phyloP scores from a whole-genome alignment of 2,329 filamentous ascomycete genomes.

The Leptodontidium sp. region DNA sequence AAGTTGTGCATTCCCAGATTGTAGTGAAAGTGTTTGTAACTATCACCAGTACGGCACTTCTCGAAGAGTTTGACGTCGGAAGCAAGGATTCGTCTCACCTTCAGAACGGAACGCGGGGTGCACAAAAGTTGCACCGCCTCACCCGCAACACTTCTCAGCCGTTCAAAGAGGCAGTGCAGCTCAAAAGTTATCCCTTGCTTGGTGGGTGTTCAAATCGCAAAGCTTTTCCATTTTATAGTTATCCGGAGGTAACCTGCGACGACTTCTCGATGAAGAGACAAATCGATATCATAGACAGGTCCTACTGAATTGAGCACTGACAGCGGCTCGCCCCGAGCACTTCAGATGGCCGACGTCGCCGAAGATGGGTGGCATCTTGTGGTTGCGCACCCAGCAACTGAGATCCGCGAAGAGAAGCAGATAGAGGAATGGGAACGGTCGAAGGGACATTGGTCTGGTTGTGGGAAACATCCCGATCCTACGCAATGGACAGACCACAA shows the following conservation, averaged over 20 bases:
- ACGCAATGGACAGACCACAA: constrained; percentile 31
- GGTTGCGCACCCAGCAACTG: constrained; percentile 34
- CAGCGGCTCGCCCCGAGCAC: constrained; percentile 8
- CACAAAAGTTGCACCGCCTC: constrained; percentile 9
- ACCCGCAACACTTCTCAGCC: not conserved
- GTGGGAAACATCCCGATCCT: constrained; percentile 38
- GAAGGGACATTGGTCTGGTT: constrained; percentile 39
- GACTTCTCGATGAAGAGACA: not conserved
- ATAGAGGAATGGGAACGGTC: constrained; percentile 39
- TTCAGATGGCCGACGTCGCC: not conserved
- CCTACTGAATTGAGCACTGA: constrained; percentile 10
- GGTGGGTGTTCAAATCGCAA: not conserved
- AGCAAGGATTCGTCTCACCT: constrained; percentile 9
- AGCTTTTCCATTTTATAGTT: not conserved
- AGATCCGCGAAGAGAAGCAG: constrained; percentile 36
- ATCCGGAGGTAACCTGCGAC: too few relatives aligned
- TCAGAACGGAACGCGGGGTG: constrained; percentile 2
- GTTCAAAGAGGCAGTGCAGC: constrained; percentile 11
- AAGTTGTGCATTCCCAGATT: not conserved
- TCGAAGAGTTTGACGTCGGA: not conserved
- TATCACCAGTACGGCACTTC: not conserved
- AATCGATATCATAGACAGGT: not conserved
- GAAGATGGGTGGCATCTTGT: constrained; percentile 39
- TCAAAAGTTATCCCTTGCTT: not conserved
- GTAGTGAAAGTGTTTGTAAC: not conserved